Base-by-base conservation (phyloP, 176 grass and related monocot species). In the Calamus simplicifolius region DNA sequence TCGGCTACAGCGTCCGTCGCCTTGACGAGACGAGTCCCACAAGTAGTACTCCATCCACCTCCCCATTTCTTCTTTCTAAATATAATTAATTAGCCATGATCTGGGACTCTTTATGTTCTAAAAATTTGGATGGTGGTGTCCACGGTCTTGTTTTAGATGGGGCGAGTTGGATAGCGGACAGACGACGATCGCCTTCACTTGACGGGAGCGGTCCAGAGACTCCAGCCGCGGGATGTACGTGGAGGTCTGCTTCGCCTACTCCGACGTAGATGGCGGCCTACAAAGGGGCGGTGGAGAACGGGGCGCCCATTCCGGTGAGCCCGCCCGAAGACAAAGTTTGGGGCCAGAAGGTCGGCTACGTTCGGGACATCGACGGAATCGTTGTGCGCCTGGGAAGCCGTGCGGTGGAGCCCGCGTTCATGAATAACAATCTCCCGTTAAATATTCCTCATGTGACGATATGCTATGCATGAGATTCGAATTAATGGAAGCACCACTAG, bases 281-380 rank as follows among this genome's bases (percentile, higher is more conserved):
- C 74, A 54, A 23, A 21, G 62, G 58, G 31, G 86, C 80, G 14
- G 77, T 90, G 25, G 77, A 81, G 3, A 58, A 48, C 14, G 86
- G 91, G 14, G 86, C n/a, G n/a, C n/a, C 91, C 2, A 19, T 63
- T 56, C 71, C 83, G 6, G 80, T 90, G 43, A 85, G 86, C 63
- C 27, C 75, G 23, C 86, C 75, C 8, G 86, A 88, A 72, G 19
- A 27, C 17, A 96, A 90, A 65, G 73, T 48, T 7, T 90, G 83
- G 92, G 86, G 92, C 0, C 86, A 96, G 73, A 96, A 80, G 86
- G 84, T 80, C 27, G 92, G n/a, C n/a, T 96, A 77, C 68, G 86
- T 96, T 18, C 63, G 80, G 56, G 86, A 96, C 61, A 56, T 82
- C 16, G 92, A 96, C 70, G 92, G 92, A 4, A 90, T 63, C 68